Conservation (phyloP, 2,329 filamentous ascomycete species). For the Hypoxylon sp. region DNA sequence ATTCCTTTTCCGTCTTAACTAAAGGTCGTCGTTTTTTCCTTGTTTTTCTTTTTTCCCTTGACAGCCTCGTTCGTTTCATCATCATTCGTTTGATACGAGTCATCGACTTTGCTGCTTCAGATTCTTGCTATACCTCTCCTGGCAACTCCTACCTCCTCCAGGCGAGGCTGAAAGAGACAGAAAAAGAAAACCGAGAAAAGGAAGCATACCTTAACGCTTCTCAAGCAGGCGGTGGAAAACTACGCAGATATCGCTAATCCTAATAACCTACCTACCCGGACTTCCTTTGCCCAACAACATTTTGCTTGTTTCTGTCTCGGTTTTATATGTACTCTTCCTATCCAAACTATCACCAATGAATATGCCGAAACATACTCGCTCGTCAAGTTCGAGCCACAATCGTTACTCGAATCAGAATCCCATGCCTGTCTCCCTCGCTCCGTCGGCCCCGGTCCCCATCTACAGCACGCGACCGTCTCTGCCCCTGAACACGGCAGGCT, state of each 20-base stretch:
- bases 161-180: constrained; percentile 42
- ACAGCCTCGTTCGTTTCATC: constrained; percentile 54
- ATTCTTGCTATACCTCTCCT: constrained; percentile 35
- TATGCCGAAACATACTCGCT: constrained; percentile 64
- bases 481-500: constrained; percentile 55
- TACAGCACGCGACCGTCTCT: constrained; percentile 60
- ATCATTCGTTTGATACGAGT: constrained; percentile 62
- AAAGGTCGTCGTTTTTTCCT: constrained; percentile 50
- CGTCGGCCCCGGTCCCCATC: constrained; percentile 59
- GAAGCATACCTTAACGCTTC: constrained; percentile 19
- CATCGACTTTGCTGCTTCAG: constrained; percentile 39
- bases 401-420: constrained; percentile 54
- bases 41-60: constrained; percentile 45
- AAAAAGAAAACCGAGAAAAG: constrained; percentile 9
- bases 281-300: constrained; percentile 27
- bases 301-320: constrained; percentile 31
- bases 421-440: constrained; percentile 59
- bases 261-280: constrained; percentile 46
- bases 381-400: constrained; percentile 57
- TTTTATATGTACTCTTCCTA: constrained; percentile 41
- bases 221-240: constrained; percentile 26
- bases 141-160: constrained; percentile 38
- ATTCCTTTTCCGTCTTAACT: constrained; percentile 54
- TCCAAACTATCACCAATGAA: constrained; percentile 45
- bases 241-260: constrained; percentile 48